phyloP scores from a whole-genome alignment of 352 stramenopile genomes.

The Globisporangium polare region DNA sequence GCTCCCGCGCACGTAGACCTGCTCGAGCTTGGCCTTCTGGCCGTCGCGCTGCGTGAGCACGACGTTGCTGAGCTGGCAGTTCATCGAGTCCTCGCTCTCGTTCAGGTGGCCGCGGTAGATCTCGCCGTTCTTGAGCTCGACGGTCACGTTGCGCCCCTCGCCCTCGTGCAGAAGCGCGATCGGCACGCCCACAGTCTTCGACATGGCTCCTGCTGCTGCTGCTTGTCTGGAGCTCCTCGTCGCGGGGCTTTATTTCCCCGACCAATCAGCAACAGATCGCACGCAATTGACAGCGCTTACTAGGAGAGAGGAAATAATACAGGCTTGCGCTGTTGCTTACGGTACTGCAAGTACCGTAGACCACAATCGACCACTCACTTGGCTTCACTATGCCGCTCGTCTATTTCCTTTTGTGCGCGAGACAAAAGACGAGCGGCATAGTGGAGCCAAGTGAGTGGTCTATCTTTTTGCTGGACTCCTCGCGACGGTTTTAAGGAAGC shows the following conservation, averaged over 20 bases:
- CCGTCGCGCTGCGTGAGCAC: slow-evolving; percentile 84
- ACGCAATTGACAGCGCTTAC: neutral
- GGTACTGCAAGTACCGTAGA: too few relatives aligned
- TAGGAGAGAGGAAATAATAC: neutral
- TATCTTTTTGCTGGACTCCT: too few relatives aligned
- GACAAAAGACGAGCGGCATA: too few relatives aligned
- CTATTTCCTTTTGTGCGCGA: too few relatives aligned
- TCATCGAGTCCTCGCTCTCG: slow-evolving; percentile 95
- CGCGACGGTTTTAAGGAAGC: too few relatives aligned
- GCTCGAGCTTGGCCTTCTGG: slow-evolving; percentile 75
- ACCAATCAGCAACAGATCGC: neutral
- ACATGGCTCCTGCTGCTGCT: slow-evolving; percentile 28
- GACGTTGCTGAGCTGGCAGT: slow-evolving; percentile 94
- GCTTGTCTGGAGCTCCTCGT: neutral
- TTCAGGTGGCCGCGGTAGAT: slow-evolving; percentile 81
- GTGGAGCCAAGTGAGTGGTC: too few relatives aligned
- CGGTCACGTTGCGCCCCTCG: slow-evolving; percentile 77
- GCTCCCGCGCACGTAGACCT: slow-evolving; percentile 94
- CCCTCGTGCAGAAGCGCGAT: slow-evolving; percentile 86
- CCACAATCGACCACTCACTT: too few relatives aligned
- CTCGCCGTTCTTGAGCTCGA: slow-evolving; percentile 88
- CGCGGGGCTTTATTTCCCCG: neutral
- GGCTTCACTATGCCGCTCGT: too few relatives aligned
- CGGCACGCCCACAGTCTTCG: slow-evolving; percentile 75
- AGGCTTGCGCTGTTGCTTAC: neutral